phyloP scores from a whole-genome alignment of 495 filamentous ascomycete species.

The Cenococcum geophilum region DNA sequence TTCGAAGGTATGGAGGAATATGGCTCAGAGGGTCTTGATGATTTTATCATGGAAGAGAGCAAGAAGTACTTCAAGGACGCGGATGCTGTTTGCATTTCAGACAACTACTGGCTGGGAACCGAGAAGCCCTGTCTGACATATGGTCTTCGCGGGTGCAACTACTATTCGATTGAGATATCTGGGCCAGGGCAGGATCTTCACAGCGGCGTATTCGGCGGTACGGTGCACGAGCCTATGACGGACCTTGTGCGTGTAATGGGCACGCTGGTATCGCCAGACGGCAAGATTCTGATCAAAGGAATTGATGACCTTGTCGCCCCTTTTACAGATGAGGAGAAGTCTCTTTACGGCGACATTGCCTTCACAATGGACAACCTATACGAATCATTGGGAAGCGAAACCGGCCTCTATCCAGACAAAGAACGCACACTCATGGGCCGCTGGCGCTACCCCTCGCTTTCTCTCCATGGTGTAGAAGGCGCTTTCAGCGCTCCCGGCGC shows the following conservation, averaged over 20 bases:
- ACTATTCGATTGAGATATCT: constrained; percentile 82
- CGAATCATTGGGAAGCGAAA: constrained; percentile 80
- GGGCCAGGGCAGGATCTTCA: constrained; percentile 93
- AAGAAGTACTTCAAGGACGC: constrained; percentile 90
- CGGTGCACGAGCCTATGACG: constrained; percentile 96
- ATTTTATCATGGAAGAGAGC: constrained; percentile 82
- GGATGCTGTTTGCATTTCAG: constrained; percentile 95
- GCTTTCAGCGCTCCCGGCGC: constrained; percentile 90
- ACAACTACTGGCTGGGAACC: constrained; percentile 99
- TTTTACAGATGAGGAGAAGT: constrained; percentile 75
- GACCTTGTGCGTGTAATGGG: constrained; percentile 77
- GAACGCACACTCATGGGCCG: constrained; percentile 84
- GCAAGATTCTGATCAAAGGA: constrained; percentile 84
- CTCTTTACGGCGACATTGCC: constrained; percentile 74
- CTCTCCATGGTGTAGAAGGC: constrained; percentile 93
- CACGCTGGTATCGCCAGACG: constrained; percentile 77
- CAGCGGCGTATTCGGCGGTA: constrained; percentile 92
- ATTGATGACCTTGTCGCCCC: constrained; percentile 88
- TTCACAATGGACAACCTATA: constrained; percentile 95
- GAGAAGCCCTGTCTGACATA: constrained; percentile 98
- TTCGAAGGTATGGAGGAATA: constrained; percentile 99
- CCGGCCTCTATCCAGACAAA: constrained; percentile 76
- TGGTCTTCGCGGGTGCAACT: constrained; percentile 94
- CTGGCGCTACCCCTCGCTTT: constrained; percentile 90
- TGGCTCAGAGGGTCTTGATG: constrained; percentile 92